phyloP scores from a whole-genome alignment of 2,329 filamentous ascomycete genomes.

The Aspergillus transmontanensis region DNA sequence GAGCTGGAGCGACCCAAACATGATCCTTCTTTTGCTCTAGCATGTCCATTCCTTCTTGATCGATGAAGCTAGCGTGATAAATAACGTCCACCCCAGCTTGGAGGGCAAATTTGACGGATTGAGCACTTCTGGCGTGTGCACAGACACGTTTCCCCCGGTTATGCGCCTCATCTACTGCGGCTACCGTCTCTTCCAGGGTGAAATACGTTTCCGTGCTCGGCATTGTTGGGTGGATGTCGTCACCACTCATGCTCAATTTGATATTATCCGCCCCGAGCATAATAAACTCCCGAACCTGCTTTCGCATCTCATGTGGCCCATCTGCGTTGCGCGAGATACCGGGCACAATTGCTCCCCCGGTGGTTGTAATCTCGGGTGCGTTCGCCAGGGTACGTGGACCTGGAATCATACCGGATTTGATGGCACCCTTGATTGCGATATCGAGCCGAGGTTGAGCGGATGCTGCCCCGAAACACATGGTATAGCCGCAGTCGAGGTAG shows the following conservation, averaged over 20 bases:
- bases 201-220: background rate
- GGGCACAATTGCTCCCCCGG: background rate
- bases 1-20: background rate
- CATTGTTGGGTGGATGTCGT: background rate
- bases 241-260: background rate
- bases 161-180: background rate
- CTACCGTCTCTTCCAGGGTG: background rate
- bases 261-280: background rate
- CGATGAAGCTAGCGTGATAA: background rate
- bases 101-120: background rate
- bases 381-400: background rate
- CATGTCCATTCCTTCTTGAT: background rate
- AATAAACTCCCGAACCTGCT: background rate
- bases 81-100: background rate
- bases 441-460: slow-evolving; percentile 13
- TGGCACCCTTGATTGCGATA: slow-evolving; percentile 8
- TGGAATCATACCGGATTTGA: background rate
- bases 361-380: background rate
- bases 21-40: background rate
- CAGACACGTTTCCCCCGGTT: background rate
- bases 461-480: slow-evolving; percentile 17
- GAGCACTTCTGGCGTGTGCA: background rate
- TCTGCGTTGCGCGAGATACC: background rate
- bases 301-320: background rate
- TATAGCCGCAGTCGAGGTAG: slow-evolving; percentile 15